Evolutionary conservation across 208 protist genomes (phyloP).

Genomic region (Leptomonas seymouri): DNA sequence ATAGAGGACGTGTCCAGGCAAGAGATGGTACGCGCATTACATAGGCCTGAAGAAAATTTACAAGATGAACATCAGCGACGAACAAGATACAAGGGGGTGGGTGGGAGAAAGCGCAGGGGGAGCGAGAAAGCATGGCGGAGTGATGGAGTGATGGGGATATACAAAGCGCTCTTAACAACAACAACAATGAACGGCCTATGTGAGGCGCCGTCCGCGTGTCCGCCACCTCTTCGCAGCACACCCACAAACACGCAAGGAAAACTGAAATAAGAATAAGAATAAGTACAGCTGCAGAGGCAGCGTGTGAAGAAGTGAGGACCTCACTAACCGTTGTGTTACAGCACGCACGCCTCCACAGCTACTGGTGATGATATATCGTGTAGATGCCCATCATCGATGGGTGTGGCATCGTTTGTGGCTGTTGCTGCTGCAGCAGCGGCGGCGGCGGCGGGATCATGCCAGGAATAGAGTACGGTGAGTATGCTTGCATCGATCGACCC

Average conservation of each 20-base stretch:
- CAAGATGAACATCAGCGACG: too few relatives aligned
- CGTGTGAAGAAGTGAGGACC: not conserved
- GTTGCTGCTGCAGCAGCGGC: not conserved
- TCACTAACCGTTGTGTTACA: not conserved
- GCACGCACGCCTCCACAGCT: not conserved
- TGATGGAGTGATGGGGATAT: not conserved
- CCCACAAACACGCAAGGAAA: slow-evolving; percentile 2
- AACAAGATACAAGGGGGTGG: too few relatives aligned
- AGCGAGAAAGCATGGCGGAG: too few relatives aligned
- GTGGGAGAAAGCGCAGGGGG: too few relatives aligned
- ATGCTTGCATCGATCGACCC: not conserved
- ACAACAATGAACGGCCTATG: too few relatives aligned
- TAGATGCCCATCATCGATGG: slow-evolving; percentile 10
- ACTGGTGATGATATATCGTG: not conserved
- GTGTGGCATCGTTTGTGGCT: not conserved
- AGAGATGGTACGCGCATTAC: too few relatives aligned
- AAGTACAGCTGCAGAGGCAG: not conserved
- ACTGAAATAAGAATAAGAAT: slow-evolving; percentile 9
- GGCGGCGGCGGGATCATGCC: slow-evolving; percentile 1
- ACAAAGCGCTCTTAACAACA: not conserved
- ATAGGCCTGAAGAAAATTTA: too few relatives aligned
- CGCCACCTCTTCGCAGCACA: too few relatives aligned
- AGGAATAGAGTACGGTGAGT: slow-evolving; percentile 1
- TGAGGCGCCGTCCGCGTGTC: too few relatives aligned
- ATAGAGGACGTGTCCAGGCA: too few relatives aligned